phyloP scores from a whole-genome alignment of 2,329 filamentous ascomycete genomes.

The Epichloe hybrida region DNA sequence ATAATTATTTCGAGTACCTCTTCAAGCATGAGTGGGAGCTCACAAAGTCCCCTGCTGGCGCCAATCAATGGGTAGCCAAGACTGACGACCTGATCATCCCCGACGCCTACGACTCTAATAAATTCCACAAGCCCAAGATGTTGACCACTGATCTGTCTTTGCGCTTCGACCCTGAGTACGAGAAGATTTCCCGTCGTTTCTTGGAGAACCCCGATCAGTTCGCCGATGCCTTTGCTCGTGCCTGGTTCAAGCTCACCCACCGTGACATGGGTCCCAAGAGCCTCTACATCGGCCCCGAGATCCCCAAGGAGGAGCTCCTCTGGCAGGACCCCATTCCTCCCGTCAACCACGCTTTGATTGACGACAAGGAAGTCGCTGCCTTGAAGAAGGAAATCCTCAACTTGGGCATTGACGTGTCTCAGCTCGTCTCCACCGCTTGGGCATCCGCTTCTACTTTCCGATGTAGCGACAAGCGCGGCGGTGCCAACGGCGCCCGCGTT shows the following conservation, averaged over 20 bases:
- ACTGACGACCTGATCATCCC: conserved; percentile 53
- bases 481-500: conserved; percentile 69
- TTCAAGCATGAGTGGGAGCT: conserved; percentile 70
- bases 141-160: conserved; percentile 62
- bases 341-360: conserved; percentile 41
- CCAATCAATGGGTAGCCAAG: conserved; percentile 66
- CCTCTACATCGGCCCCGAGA: conserved; percentile 62
- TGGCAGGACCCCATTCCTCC: conserved; percentile 65
- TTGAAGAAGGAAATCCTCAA: conserved; percentile 58
- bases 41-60: conserved; percentile 61
- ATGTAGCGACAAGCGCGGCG: conserved; percentile 66
- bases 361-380: conserved; percentile 46
- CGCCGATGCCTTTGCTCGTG: conserved; percentile 53
- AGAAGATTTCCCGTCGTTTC: conserved; percentile 65
- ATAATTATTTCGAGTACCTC: conserved; percentile 60
- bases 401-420: conserved; percentile 43
- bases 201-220: conserved; percentile 55
- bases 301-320: conserved; percentile 52
- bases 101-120: conserved; percentile 53
- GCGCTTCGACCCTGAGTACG: conserved; percentile 56
- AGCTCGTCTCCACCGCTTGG: conserved; percentile 55
- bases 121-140: conserved; percentile 67
- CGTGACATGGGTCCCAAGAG: conserved; percentile 61
- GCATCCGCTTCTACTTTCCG: conserved; percentile 61
- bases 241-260: conserved; percentile 77